Percentiles rank a stretch among this genome's conserved stretches.
Conservation (phyloP, 306 rosid genomes). For the Herpetospermum pedunculosum region DNA sequence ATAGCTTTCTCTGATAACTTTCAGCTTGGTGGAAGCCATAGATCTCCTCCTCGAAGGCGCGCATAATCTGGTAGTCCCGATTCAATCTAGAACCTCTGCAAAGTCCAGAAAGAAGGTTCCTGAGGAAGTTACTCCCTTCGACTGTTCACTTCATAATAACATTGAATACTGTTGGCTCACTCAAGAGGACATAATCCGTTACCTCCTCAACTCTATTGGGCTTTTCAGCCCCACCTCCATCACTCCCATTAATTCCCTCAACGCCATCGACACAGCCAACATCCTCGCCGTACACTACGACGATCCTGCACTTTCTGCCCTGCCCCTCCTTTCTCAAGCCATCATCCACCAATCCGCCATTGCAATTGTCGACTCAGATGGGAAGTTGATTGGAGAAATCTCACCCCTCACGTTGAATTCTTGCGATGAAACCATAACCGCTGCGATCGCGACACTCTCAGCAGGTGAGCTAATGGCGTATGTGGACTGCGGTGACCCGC, state of each 20-base stretch:
- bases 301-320: slow-evolving; percentile 48
- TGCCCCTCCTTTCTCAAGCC: slow-evolving; percentile 43
- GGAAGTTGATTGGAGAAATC: slow-evolving; percentile 59
- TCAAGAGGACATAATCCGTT: slow-evolving; percentile 79
- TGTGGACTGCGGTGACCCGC: slow-evolving; percentile 52
- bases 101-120: slow-evolving; percentile 13
- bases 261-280: slow-evolving; percentile 31
- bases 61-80: slow-evolving; percentile 60
- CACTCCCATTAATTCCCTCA: slow-evolving; percentile 42
- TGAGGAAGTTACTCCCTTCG: not conserved
- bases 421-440: slow-evolving; percentile 35
- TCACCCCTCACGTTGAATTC: slow-evolving; percentile 52
- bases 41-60: slow-evolving; percentile 59
- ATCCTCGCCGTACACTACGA: slow-evolving; percentile 36
- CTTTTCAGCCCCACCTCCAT: slow-evolving; percentile 33
- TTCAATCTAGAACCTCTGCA: slow-evolving; percentile 11
- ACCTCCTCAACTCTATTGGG: slow-evolving; percentile 64
- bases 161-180: slow-evolving; percentile 65
- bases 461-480: slow-evolving; percentile 66
- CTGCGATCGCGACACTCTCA: slow-evolving; percentile 55
- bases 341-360: slow-evolving; percentile 42
- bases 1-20: not conserved
- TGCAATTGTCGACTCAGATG: slow-evolving; percentile 44
- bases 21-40: slow-evolving; percentile 55
- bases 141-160: slow-evolving; percentile 23